Conservation (phyloP, 1,139 yeast genomes). For the Candida mesenterica region DNA sequence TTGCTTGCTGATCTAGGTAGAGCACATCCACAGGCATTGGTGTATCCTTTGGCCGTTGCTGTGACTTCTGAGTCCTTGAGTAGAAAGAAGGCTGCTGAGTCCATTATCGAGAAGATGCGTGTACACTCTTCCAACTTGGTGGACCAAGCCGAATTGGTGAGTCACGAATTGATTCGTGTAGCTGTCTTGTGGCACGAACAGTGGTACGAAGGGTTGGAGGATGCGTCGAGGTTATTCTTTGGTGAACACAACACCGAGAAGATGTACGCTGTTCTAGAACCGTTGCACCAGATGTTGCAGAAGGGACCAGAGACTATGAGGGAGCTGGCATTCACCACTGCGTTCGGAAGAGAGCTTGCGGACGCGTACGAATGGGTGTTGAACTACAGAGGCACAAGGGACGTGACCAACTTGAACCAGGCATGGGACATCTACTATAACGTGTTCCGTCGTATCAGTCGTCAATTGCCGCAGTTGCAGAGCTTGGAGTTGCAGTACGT, state of each 20-base stretch:
- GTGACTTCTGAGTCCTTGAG: constrained; percentile 89
- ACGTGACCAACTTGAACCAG: constrained; percentile 84
- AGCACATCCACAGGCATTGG: constrained; percentile 96
- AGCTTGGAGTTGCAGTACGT: constrained; percentile 89
- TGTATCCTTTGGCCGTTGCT: constrained; percentile 94
- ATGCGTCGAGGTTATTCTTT: constrained; percentile 89
- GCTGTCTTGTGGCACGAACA: constrained; percentile 97
- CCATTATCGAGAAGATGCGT: constrained; percentile 89
- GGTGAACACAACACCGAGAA: constrained; percentile 94
- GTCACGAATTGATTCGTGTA: constrained; percentile 87
- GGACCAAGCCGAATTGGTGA: constrained; percentile 91
- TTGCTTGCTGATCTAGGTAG: constrained; percentile 85
- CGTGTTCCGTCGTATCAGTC: constrained; percentile 85
- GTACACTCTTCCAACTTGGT: constrained; percentile 82
- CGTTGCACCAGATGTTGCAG: constrained; percentile 77
- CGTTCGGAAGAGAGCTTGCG: constrained; percentile 88
- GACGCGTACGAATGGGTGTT: constrained; percentile 95
- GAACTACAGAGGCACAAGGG: constrained; percentile 81
- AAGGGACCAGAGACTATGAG: constrained; percentile 91
- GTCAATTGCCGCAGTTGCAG: constrained; percentile 85
- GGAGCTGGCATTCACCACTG: constrained; percentile 89
- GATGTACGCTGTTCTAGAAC: constrained; percentile 90
- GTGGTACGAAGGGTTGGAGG: constrained; percentile 98
- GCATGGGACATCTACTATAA: constrained; percentile 98
- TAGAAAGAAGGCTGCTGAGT: constrained; percentile 87